Evolutionary conservation across 2,329 filamentous ascomycete genomes (phyloP), one percentile per base, ranked within the genome.

Genomic region (Xenoacremonium recifei): DNA sequence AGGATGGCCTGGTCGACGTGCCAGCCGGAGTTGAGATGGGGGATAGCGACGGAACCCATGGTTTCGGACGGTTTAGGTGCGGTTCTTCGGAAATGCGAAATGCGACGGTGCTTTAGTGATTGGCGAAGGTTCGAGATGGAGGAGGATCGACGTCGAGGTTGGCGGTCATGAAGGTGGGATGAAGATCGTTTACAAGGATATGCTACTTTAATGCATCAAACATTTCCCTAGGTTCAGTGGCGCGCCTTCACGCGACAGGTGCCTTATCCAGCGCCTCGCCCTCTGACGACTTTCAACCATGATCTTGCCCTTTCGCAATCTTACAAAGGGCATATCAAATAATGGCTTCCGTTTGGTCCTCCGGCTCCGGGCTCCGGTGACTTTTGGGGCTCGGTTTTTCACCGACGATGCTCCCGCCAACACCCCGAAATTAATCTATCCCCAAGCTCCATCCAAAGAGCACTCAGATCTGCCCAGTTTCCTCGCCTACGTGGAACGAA

Each of bases 1-100:
- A 62, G 83, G 62, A 96, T 96, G 50, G 91, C 90, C 71, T 97
- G 91, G 75, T 97, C 93, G 61, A 99, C 93, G 68, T 99, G 93
- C 93, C 92, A 99, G 66, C 89, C 93, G 31, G 87, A 91, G 56
- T 81, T 80, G 35, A 99, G 79, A 68, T 97, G 92, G 34, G 92
- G 92, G 39, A 99, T 82, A 37, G 95, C 87, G 49, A 96, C 87
- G 59, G 90, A 96, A 58, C 90, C 89, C 76, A 80, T 80, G 18
- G 10, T 34, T 5, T 34, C 13, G 9, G 29, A 15, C 6, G 6
- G 29, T 31, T 15, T 15, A 15, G 29, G 29, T n/a, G n/a, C n/a
- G n/a, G n/a, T n/a, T n/a, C n/a, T n/a, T n/a, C n/a, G n/a, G n/a
- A n/a, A n/a, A n/a, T n/a, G n/a, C n/a, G n/a, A n/a, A n/a, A n/a